phyloP scores from a whole-genome alignment of 1,139 yeast genomes.

The Yamadazyma atlantica region DNA sequence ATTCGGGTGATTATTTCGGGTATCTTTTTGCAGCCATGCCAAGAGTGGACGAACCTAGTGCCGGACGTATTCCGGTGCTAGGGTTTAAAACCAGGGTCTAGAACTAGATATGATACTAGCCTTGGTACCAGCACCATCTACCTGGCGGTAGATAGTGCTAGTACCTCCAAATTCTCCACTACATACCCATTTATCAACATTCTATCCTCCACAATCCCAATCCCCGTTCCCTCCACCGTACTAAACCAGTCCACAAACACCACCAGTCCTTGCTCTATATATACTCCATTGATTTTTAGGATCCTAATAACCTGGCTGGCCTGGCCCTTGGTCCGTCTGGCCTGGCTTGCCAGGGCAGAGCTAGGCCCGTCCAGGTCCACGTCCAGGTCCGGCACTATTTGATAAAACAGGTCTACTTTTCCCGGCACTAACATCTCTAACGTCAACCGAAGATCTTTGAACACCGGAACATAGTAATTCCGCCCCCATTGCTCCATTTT shows the following conservation, averaged over 20 bases:
- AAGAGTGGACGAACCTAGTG: no score
- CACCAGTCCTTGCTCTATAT: constrained; percentile 14
- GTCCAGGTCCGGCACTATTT: constrained; percentile 22
- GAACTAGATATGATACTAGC: no score
- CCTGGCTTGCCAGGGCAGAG: no score
- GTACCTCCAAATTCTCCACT: constrained; percentile 11
- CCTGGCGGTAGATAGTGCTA: not conserved
- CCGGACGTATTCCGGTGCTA: not conserved
- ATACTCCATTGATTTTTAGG: constrained; percentile 36
- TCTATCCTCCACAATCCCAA: constrained; percentile 6
- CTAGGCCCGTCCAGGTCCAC: no score
- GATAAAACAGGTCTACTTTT: constrained; percentile 29
- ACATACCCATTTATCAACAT: constrained; percentile 13
- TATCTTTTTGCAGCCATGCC: no score
- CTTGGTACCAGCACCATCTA: not conserved
- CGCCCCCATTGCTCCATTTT: constrained; percentile 23
- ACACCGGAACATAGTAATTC: constrained; percentile 37
- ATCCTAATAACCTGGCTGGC: constrained; percentile 24
- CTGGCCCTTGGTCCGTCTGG: not conserved
- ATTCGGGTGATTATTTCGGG: no score
- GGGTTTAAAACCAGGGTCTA: no score
- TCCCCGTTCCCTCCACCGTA: not conserved
- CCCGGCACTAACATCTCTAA: constrained; percentile 38
- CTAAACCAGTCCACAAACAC: constrained; percentile 4
- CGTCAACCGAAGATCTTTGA: constrained; percentile 34